Base-by-base conservation (phyloP, 163 green algal genomes). In the Chloroidium sp. region DNA sequence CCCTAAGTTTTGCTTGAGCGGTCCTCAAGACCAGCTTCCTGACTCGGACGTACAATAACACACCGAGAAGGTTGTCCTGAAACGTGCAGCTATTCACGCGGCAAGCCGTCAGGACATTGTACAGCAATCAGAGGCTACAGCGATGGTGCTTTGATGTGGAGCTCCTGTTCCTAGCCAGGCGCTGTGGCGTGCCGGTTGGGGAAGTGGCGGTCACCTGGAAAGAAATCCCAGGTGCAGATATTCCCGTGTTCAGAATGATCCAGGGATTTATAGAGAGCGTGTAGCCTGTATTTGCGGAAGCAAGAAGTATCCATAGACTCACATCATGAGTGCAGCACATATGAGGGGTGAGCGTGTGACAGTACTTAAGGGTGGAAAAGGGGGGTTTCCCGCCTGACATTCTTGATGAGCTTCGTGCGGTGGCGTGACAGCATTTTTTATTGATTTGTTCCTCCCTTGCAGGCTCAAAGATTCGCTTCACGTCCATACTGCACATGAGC, bases 121-220 rank as follows among this genome's bases (percentile, higher is more conserved):
- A 94, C 82, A 80, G 78, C 80, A 98, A 98, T 79, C 93, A 97
- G 87, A 89, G 95, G 57, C 89, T 98, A 79, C 91, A 97, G 86
- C 88, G 95, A 13, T 98, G 95, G 95, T 97, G 93, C 86, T 98
- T 98, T 87, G 95, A 99, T 83, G 95, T 99, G 60, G 96, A 99
- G 89, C 88, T 98, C 59, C 80, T 98, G 0, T 92, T 92, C 76
- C 80, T 98, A 76, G 93, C 94, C 1, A 83, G 94, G 62, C 69
- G 82, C 77, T 85, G 97, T 75, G 62, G 76, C 69, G 81, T 91
- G 0, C 92, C 93, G n/a, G 86, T 97, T 61, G 78, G 61, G 10
- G 92, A 96, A 82, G 89, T 93, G 64, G 72, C 83, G 57, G 88
- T 98, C 0, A 89, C 90, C n/a, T 98, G 94, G 94, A 95, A 91